phyloP scores from a whole-genome alignment of 148 eudicot species.

The Chenopodium berlandieri region DNA sequence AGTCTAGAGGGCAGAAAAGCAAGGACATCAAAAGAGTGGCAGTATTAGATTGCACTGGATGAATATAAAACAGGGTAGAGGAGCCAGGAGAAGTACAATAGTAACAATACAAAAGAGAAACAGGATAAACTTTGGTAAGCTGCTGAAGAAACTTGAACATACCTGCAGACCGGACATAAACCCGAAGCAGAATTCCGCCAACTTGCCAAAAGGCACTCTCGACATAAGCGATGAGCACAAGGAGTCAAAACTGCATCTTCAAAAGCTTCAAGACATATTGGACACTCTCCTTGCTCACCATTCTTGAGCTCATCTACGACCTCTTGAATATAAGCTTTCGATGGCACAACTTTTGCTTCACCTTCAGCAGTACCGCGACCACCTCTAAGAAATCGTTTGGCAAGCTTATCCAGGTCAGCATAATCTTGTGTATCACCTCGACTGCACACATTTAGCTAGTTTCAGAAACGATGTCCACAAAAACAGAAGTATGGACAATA shows the following conservation, averaged over 20 bases:
- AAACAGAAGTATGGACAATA: neutral
- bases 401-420: slow-evolving; percentile 90
- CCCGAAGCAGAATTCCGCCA: slow-evolving; percentile 86
- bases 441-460: slow-evolving; percentile 42
- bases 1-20: neutral
- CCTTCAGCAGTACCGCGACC: slow-evolving; percentile 54
- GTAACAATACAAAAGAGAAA: neutral
- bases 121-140: neutral
- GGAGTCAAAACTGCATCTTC: slow-evolving; percentile 99
- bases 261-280: slow-evolving; percentile 97
- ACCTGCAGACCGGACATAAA: slow-evolving; percentile 99
- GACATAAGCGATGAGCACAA: slow-evolving; percentile 94
- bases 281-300: slow-evolving; percentile 98
- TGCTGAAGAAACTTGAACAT: slow-evolving; percentile 17
- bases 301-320: slow-evolving; percentile 85
- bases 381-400: slow-evolving; percentile 79
- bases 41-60: neutral
- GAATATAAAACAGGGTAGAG: neutral
- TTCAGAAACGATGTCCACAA: slow-evolving; percentile 20
- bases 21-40: neutral
- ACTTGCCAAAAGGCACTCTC: slow-evolving; percentile 94
- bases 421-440: slow-evolving; percentile 97
- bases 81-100: neutral
- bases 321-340: slow-evolving; percentile 86
- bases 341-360: slow-evolving; percentile 58